Evolutionary conservation across 805 yeast genomes (phyloP), one percentile per base, ranked within the genome.

Genomic region (Saccharomycopsis sp.): DNA sequence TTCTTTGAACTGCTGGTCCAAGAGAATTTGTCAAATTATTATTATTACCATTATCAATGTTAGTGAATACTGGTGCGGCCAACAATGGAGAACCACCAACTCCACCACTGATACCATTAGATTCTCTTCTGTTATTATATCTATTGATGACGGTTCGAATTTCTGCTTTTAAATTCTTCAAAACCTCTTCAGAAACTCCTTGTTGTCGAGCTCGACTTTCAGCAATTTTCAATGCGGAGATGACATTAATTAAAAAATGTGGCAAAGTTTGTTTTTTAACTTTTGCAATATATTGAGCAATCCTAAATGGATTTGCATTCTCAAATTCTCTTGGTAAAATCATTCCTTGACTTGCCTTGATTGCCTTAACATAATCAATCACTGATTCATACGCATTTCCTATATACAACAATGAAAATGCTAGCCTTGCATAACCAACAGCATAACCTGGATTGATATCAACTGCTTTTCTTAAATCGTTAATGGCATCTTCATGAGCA

Each of bases 401-500:
- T 45, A 60, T 54, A 38, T 61, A 59, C 14, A 69, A 44, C 24
- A 56, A 55, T 41, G 62, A 48, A 45, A 61, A 69, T 2, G 59
- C 74, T 4, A 67, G 47, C 41, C 72, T 56, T 19, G 68, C 58
- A 53, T 65, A 59, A 13, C 68, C 65, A n/a, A 68, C 65, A 24
- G 67, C 59, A 49, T 60, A 66, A 4, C 55, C 57, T 0, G 67
- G 64, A 19, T 60, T 57, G 1, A 65, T 35, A 9, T 54, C 54
- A 4, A 61, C 45, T 4, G 72, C 62, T 22, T 52, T 60, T 19
- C 48, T 24, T 24, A 67, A 50, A 50, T 69, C 74, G 4, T 47
- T 51, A 24, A 62, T 60, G 1, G 73, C 70, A 31, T 59, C 62
- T 1, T 62, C 61, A 46, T 56, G 56, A 11, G 61, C 50, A 22